Conservation (phyloP, 2,329 filamentous ascomycete genomes). For the Cadophora malorum region DNA sequence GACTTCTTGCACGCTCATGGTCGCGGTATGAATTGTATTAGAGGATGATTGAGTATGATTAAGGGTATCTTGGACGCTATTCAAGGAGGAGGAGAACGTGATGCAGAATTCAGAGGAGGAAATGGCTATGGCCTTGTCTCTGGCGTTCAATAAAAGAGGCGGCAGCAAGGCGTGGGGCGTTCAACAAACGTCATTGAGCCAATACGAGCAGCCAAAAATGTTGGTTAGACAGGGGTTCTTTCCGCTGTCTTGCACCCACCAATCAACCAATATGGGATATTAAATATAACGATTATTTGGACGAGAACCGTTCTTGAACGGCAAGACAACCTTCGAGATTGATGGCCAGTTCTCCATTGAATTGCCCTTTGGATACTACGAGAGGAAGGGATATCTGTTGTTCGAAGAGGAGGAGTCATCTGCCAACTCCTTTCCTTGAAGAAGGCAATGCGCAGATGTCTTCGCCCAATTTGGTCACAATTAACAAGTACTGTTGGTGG, state of each 20-base stretch:
- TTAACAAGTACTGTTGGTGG: not conserved
- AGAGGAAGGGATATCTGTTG: not conserved
- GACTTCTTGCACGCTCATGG: slow-evolving; percentile 80
- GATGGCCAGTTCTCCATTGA: not conserved
- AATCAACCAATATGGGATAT: not conserved
- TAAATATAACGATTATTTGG: not conserved
- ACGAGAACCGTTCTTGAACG: not conserved
- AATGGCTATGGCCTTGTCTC: not conserved
- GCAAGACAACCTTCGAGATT: not conserved
- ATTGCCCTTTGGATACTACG: not conserved
- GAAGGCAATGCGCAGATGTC: not conserved
- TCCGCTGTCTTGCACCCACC: slow-evolving; percentile 5
- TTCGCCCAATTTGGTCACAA: not conserved
- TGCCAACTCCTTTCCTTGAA: not conserved
- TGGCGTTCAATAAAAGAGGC: slow-evolving; percentile 17
- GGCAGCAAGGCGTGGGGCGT: slow-evolving; percentile 11
- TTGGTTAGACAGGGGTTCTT: not conserved
- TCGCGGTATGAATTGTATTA: slow-evolving; percentile 40
- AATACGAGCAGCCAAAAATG: slow-evolving; percentile 1
- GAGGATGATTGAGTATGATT: slow-evolving; percentile 21
- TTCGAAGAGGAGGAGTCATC: not conserved
- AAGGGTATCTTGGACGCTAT: not conserved
- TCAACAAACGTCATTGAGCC: slow-evolving; percentile 16
- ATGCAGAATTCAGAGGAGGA: not conserved
- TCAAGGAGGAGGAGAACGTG: not conserved